A percentile compares a stretch with the other conserved stretches of the same genome.
Conservation (phyloP, 2,329 filamentous ascomycete genomes). For the Uncinocarpus reesii region DNA sequence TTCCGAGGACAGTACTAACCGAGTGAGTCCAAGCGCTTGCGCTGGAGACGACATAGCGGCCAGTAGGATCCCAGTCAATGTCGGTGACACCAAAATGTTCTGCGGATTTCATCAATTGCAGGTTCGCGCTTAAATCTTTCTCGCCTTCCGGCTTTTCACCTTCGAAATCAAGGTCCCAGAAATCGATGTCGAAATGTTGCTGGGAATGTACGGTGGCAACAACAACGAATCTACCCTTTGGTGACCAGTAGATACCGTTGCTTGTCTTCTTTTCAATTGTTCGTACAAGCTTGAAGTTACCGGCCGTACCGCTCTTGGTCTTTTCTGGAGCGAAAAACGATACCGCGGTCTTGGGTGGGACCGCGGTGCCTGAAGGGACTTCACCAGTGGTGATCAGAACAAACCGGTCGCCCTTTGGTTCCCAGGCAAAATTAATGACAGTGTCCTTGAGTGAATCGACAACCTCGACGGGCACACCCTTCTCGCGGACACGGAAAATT, state of each 20-base stretch:
- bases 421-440: conserved; percentile 99
- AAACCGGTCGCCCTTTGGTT: conserved; percentile 94
- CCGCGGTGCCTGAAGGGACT: conserved; percentile 63
- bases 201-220: conserved; percentile 87
- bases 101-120: conserved; percentile 84
- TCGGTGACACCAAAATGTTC: conserved; percentile 98
- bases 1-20: conserved; percentile 47
- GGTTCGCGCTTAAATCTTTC: conserved; percentile 87
- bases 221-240: conserved; percentile 86
- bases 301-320: conserved; percentile 65
- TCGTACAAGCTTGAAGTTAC: conserved; percentile 93
- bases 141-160: conserved; percentile 88
- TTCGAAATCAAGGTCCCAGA: conserved; percentile 96
- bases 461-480: conserved; percentile 95
- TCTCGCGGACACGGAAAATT: conserved; percentile 95
- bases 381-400: conserved; percentile 94
- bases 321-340: conserved; percentile 97
- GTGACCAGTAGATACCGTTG: conserved; percentile 99
- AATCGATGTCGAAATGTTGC: conserved; percentile 91
- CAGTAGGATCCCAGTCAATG: conserved; percentile 95
- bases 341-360: conserved; percentile 86
- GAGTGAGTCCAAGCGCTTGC: conserved; percentile 92
- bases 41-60: conserved; percentile 86
- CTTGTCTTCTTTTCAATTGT: conserved; percentile 98
- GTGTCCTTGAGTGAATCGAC: conserved; percentile 97